Conservation (phyloP, 1,284 basidiomycete genomes). For the Cystobasidium pallidum region DNA sequence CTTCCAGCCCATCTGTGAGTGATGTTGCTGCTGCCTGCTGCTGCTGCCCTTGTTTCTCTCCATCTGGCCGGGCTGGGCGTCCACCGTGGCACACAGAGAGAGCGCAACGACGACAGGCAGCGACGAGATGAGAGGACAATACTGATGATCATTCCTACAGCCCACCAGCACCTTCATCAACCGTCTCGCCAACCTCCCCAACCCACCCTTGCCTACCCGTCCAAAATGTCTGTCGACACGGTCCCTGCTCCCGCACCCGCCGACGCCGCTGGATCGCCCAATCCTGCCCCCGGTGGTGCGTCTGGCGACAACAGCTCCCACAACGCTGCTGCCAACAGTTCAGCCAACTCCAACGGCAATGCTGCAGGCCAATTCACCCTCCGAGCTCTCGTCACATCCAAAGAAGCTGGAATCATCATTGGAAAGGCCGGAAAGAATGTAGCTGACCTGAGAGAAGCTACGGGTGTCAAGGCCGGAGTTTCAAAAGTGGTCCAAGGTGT, state of each 20-base stretch:
- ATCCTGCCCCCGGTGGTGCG: not conserved
- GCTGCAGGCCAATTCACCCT: slow-evolving; percentile 65
- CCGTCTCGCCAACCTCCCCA: too few relatives aligned
- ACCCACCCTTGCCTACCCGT: not conserved
- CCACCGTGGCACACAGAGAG: not conserved
- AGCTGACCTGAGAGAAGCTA: slow-evolving; percentile 89
- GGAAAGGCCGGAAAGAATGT: slow-evolving; percentile 96
- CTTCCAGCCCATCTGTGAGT: too few relatives aligned
- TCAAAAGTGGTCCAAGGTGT: slow-evolving; percentile 97
- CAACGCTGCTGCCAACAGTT: slow-evolving; percentile 2
- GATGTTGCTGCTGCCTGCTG: too few relatives aligned
- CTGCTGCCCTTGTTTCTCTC: too few relatives aligned
- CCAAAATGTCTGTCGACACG: slow-evolving; percentile 43
- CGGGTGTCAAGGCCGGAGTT: slow-evolving; percentile 96
- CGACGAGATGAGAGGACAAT: not conserved
- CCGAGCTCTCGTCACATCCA: slow-evolving; percentile 89
- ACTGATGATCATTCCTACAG: not conserved
- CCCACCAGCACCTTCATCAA: not conserved
- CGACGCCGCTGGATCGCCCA: slow-evolving; percentile 11
- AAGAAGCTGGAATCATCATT: slow-evolving; percentile 96
- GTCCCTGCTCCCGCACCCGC: slow-evolving; percentile 42
- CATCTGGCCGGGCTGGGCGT: too few relatives aligned
- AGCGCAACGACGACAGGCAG: not conserved
- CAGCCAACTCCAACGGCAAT: not conserved
- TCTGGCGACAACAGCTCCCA: not conserved